phyloP scores from a whole-genome alignment of 1,284 basidiomycete genomes.

The Heterobasidion parviporum region DNA sequence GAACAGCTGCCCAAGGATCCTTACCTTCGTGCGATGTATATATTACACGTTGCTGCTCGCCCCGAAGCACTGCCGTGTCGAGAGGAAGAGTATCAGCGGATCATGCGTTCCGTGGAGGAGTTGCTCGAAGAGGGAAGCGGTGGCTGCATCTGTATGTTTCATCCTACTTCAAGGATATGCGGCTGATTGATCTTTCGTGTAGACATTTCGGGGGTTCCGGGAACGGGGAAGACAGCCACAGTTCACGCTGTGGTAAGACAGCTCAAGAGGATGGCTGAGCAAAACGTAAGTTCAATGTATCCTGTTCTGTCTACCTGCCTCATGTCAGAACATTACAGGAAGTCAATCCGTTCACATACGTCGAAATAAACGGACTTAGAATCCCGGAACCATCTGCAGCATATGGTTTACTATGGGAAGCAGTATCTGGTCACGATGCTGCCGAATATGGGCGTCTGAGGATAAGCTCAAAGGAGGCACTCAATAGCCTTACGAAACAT shows the following conservation, averaged over 20 bases:
- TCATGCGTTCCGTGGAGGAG: conserved; percentile 76
- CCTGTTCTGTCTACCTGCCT: background rate
- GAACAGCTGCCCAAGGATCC: conserved; percentile 58
- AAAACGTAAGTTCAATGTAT: conserved; percentile 43
- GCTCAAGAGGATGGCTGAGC: conserved; percentile 79
- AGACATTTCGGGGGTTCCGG: conserved; percentile 79
- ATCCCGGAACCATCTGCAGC: conserved; percentile 86
- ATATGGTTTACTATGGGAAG: conserved; percentile 86
- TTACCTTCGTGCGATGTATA: conserved; percentile 79
- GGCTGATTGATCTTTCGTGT: background rate
- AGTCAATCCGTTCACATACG: conserved; percentile 89
- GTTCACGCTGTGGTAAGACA: conserved; percentile 89
- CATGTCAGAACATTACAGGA: conserved; percentile 42
- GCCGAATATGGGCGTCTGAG: conserved; percentile 52
- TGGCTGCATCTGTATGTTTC: conserved; percentile 83
- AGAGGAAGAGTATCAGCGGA: conserved; percentile 78
- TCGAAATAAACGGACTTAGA: conserved; percentile 96
- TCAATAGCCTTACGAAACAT: conserved; percentile 56
- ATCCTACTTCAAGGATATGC: background rate
- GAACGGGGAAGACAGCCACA: conserved; percentile 97
- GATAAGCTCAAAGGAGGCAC: conserved; percentile 62
- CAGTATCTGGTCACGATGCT: conserved; percentile 69
- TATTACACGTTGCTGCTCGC: conserved; percentile 89
- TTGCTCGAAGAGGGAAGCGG: conserved; percentile 90
- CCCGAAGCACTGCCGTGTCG: conserved; percentile 89